These are phyloP conservation scores for Mycena maculata DNA, from an alignment of 768 basidiomycete species.

Conservation along the genomic window DNA sequence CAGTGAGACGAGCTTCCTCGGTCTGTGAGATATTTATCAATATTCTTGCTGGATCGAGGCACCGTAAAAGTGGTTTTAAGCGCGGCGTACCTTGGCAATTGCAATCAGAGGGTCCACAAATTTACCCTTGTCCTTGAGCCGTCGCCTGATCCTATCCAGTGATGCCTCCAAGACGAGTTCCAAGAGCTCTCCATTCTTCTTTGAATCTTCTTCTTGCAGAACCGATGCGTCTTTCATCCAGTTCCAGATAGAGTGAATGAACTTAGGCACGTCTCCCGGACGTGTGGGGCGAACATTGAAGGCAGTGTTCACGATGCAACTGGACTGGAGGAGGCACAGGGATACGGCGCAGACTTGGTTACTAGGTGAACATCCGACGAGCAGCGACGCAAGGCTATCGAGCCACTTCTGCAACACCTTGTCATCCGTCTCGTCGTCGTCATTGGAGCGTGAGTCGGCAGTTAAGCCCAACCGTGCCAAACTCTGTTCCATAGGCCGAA, in stretches of 20 bases:
- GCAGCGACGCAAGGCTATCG: slow-evolving; percentile 18
- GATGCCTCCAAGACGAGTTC: slow-evolving; percentile 19
- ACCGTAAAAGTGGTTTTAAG: not conserved
- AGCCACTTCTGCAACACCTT: slow-evolving; percentile 16
- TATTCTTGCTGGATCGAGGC: not conserved
- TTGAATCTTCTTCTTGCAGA: slow-evolving; percentile 16
- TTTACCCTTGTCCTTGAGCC: slow-evolving; percentile 18
- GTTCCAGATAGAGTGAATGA: slow-evolving; percentile 19
- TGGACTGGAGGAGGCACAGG: slow-evolving; percentile 12
- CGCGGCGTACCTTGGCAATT: slow-evolving; percentile 19
- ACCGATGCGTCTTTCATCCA: slow-evolving; percentile 23
- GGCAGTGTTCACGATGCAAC: slow-evolving; percentile 16
- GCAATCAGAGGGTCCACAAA: slow-evolving; percentile 12
- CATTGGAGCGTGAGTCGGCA: slow-evolving; percentile 7
- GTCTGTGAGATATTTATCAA: slow-evolving; percentile 10
- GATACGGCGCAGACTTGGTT: slow-evolving; percentile 23
- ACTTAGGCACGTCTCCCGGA: slow-evolving; percentile 4
- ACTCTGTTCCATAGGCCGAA: slow-evolving; percentile 18
- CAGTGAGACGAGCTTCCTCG: slow-evolving; percentile 12
- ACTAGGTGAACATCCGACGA: slow-evolving; percentile 7
- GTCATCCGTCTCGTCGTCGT: slow-evolving; percentile 2
- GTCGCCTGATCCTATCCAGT: slow-evolving; percentile 12
- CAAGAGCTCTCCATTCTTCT: slow-evolving; percentile 16
- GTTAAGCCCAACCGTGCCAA: slow-evolving; percentile 1
- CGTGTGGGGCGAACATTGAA: not conserved